A percentile compares a stretch with the other conserved stretches of the same genome.
phyloP scores from a whole-genome alignment of 495 filamentous ascomycete genomes.

The Lasiosphaeria miniovina region DNA sequence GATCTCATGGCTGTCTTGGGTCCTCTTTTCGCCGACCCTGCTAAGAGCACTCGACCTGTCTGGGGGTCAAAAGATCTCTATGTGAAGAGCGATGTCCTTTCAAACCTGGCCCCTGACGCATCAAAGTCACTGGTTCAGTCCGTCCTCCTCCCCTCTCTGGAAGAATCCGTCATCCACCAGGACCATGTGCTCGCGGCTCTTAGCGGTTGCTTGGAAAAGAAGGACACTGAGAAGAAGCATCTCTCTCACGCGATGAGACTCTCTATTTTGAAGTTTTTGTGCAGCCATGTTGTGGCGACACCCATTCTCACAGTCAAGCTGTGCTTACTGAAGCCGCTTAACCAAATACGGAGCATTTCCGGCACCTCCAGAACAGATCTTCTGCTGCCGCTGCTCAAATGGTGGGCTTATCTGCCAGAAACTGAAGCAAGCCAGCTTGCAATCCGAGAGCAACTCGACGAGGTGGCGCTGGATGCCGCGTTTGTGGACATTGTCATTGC shows the following conservation, averaged over 20 bases:
- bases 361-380: constrained; percentile 63
- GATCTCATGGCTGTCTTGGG: constrained; percentile 54
- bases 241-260: constrained; percentile 61
- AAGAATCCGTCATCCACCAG: constrained; percentile 78
- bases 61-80: constrained; percentile 46
- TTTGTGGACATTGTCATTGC: constrained; percentile 60
- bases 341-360: constrained; percentile 64
- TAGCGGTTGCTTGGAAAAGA: constrained; percentile 52
- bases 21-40: constrained; percentile 19
- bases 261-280: constrained; percentile 69
- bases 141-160: constrained; percentile 65
- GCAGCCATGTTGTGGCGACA: constrained; percentile 64
- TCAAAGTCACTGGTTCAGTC: constrained; percentile 57
- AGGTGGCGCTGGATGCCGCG: constrained; percentile 54
- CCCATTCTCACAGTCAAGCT: constrained; percentile 66
- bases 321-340: constrained; percentile 66
- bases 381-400: constrained; percentile 64
- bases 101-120: constrained; percentile 59
- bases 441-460: constrained; percentile 58
- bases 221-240: constrained; percentile 44
- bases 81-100: constrained; percentile 48
- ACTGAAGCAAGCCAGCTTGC: constrained; percentile 35
- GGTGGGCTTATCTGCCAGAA: constrained; percentile 55
- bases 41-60: constrained; percentile 16
- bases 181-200: constrained; percentile 59